These are phyloP conservation scores for Candida methanosorbosa DNA, from an alignment of 805 yeast species.

Conservation along the genomic window DNA sequence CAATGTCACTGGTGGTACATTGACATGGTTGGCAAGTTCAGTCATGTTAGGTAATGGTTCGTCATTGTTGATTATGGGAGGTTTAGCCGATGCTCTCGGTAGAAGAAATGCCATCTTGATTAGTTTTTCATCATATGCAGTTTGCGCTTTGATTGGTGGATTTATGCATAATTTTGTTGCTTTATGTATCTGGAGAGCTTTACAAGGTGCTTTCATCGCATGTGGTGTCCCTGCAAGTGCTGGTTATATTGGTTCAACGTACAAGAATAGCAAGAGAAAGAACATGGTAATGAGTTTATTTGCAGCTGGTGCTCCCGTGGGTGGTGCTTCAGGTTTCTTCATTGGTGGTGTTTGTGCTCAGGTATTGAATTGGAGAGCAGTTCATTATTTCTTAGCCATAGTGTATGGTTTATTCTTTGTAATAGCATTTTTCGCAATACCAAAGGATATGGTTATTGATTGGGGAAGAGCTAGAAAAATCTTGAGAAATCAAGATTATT, in stretches of 20 bases:
- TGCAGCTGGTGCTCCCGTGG: conserved; percentile 40
- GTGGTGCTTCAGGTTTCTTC: conserved; percentile 34
- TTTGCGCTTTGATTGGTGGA: conserved; percentile 26
- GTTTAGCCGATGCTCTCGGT: conserved; percentile 38
- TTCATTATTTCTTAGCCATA: conserved; percentile 32
- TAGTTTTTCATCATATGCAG: conserved; percentile 24
- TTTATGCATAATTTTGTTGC: conserved; percentile 28
- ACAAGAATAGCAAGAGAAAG: conserved; percentile 29
- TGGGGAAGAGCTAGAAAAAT: conserved; percentile 16
- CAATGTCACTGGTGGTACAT: conserved; percentile 27
- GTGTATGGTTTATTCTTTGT: conserved; percentile 20
- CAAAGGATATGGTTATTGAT: conserved; percentile 24
- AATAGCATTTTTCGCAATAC: conserved; percentile 20
- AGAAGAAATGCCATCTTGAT: conserved; percentile 29
- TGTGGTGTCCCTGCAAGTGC: conserved; percentile 40
- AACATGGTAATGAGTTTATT: conserved; percentile 34
- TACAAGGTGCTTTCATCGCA: conserved; percentile 35
- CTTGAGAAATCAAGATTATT: conserved; percentile 26
- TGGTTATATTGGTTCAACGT: conserved; percentile 34
- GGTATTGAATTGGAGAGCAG: conserved; percentile 32
- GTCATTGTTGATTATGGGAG: conserved; percentile 34
- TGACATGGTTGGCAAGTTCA: conserved; percentile 36
- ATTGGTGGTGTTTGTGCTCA: conserved; percentile 35
- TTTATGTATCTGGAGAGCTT: conserved; percentile 32
- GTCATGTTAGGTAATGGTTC: conserved; percentile 36